Conservation (phyloP, 2,329 filamentous ascomycete species). For the Didymella sp. region DNA sequence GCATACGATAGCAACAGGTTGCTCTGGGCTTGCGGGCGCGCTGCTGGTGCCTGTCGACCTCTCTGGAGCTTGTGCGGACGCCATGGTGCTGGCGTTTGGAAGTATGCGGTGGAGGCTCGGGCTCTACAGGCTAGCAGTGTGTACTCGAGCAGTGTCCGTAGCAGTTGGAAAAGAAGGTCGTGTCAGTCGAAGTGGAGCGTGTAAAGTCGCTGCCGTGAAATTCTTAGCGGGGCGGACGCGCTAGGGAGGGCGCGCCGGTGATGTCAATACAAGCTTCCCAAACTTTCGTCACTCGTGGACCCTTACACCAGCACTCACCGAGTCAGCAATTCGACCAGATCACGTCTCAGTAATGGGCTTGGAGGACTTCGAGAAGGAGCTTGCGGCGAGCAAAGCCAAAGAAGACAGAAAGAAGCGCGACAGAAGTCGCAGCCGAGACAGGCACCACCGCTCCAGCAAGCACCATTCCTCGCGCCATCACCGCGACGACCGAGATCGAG, state of each 20-base stretch:
- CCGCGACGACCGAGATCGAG: constrained; percentile 58
- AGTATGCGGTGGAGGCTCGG: neutral
- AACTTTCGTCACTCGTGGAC: constrained; percentile 4
- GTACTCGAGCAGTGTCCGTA: neutral
- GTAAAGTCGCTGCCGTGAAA: constrained; percentile 29
- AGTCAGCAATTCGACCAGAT: neutral
- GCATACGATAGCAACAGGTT: constrained; percentile 83
- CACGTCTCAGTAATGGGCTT: constrained; percentile 59
- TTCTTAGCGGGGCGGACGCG: constrained; percentile 44
- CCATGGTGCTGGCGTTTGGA: constrained; percentile 46
- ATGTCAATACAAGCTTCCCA: constrained; percentile 31
- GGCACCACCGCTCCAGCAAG: constrained; percentile 48
- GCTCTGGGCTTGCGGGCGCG: constrained; percentile 15
- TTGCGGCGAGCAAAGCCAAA: constrained; percentile 70
- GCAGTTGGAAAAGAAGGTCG: constrained; percentile 16
- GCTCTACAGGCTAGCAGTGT: neutral
- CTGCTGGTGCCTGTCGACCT: constrained; percentile 16
- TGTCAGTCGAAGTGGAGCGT: constrained; percentile 8
- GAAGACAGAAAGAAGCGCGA: constrained; percentile 57
- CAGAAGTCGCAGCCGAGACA: constrained; percentile 52
- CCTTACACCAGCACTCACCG: constrained; percentile 61
- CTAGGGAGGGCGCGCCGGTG: constrained; percentile 27
- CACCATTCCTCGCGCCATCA: constrained; percentile 53
- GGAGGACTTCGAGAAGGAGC: constrained; percentile 78
- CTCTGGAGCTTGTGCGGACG: constrained; percentile 40